These are phyloP conservation scores for Brasilioporus rufonigricans DNA, from an alignment of 768 basidiomycete genomes.

Conservation along the genomic window DNA sequence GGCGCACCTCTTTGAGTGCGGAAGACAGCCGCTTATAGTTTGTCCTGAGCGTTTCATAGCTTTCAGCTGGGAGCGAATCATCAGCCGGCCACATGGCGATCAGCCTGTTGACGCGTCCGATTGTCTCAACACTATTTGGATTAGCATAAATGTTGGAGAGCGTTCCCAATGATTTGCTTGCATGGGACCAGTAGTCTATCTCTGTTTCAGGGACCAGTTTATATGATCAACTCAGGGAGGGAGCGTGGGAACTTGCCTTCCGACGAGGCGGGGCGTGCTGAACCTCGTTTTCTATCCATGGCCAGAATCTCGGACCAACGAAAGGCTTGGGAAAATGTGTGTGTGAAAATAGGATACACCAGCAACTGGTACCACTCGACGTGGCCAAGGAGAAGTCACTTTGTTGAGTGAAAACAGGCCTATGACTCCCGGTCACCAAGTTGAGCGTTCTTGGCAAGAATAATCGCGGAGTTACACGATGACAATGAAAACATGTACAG, in stretches of 20 bases:
- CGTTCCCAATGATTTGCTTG: conserved; percentile 53
- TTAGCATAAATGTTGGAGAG: conserved; percentile 55
- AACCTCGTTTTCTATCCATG: conserved; percentile 69
- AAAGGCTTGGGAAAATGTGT: neutral
- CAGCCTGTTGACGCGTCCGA: conserved; percentile 71
- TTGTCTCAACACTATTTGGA: conserved; percentile 50
- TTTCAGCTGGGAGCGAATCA: conserved; percentile 65
- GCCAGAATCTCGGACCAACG: neutral
- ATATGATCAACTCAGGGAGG: conserved; percentile 9
- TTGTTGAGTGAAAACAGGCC: conserved; percentile 1
- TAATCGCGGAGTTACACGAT: conserved; percentile 21
- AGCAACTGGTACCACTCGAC: conserved; percentile 6
- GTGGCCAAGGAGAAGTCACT: conserved; percentile 1
- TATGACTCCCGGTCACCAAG: neutral
- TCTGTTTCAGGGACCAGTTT: conserved; percentile 42
- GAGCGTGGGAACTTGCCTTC: conserved; percentile 57
- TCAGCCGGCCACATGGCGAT: conserved; percentile 71
- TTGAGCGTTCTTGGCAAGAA: conserved; percentile 9
- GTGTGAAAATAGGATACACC: neutral
- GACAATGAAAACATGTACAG: neutral
- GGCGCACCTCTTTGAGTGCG: conserved; percentile 62
- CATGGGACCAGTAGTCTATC: conserved; percentile 74
- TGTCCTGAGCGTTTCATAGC: conserved; percentile 59
- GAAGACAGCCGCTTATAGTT: conserved; percentile 60
- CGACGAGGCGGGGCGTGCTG: conserved; percentile 64